Base-by-base conservation (phyloP, 2,329 filamentous ascomycete species). In the Fusarium sp. region DNA sequence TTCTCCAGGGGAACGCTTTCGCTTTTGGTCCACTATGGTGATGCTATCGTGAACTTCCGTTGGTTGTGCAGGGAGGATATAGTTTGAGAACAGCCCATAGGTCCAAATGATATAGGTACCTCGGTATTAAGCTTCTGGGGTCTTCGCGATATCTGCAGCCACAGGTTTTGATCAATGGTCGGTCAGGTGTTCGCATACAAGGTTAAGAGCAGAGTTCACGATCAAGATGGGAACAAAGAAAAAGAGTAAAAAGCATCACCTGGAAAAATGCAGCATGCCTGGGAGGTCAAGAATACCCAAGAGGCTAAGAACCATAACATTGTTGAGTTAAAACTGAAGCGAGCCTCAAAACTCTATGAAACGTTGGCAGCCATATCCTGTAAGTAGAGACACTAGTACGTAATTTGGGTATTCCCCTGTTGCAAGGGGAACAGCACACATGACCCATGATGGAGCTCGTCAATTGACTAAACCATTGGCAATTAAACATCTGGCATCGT, bases 401-500 rank as follows among this genome's bases (percentile, higher is more conserved):
- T 75, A 75, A 75, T 75, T 46, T 62, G 54, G 54, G 66, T 50
- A 44, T 54, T 66, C 62, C 51, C 69, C 63, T 73, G 71, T 52
- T 62, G 57, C 55, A 58, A 63, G 40, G 50, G 64, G 59, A 32
- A 65, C 68, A 65, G 63, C 73, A 64, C 72, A 74, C 71, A 68
- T 75, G 73, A 75, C 73, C 71, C 51, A 20, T 7, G 27, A 74
- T 75, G 73, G 73, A 74, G 67, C 68, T 72, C 56, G 47, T 62
- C 44, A 75, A 64, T 59, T 51, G 55, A 63, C 55, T 53, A 63
- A 57, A 60, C 70, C 65, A 75, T 66, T 68, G 65, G 72, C 61
- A 74, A 74, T 74, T 75, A 75, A 73, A 72, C 61, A 75, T 71
- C 59, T 65, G 71, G 60, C 73, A 75, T 74, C 73, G 73, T 75